Percentiles rank a stretch among this genome's conserved stretches.
phyloP scores from a whole-genome alignment of 139 green algal species.

The Trebouxia sp. region DNA sequence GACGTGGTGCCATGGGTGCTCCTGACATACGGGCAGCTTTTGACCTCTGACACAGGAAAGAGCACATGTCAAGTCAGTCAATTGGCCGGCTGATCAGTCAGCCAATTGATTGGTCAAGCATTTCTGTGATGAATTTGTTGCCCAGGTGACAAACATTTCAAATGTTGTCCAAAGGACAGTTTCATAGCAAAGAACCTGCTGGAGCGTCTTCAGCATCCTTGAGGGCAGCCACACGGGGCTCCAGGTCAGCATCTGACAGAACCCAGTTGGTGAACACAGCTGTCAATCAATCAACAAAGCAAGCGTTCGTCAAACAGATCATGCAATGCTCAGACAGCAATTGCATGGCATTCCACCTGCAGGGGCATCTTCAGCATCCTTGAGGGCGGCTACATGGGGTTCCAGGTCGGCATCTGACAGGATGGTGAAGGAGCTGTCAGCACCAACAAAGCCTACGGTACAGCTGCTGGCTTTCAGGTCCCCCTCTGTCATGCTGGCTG shows the following conservation, averaged over 20 bases:
- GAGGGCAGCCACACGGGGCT: constrained; percentile 17
- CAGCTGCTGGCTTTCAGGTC: constrained; percentile 27
- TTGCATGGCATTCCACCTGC: constrained; percentile 28
- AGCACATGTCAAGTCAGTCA: too few species aligned
- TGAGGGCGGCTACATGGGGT: constrained; percentile 22
- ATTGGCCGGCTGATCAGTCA: too few species aligned
- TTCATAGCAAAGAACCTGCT: too few species aligned
- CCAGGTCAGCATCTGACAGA: constrained; percentile 15
- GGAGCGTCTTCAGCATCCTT: constrained; percentile 22
- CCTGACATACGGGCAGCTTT: too few species aligned
- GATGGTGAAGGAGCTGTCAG: constrained; percentile 26
- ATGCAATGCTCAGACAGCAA: too few species aligned
- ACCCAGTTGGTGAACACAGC: constrained; percentile 23
- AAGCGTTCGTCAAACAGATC: too few species aligned
- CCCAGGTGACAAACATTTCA: too few species aligned
- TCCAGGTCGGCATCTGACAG: constrained; percentile 19
- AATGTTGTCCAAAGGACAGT: too few species aligned
- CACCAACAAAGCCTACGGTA: constrained; percentile 22
- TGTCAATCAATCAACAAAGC: constrained; percentile 18
- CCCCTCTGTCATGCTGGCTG: constrained; percentile 30
- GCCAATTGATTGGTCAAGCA: too few species aligned
- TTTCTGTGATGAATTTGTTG: too few species aligned
- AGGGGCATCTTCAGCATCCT: constrained; percentile 19
- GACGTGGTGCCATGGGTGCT: too few species aligned
- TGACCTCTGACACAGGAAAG: too few species aligned